Evolutionary conservation across 805 yeast species (phyloP).

Genomic region (Yamadazyma akitaensis): DNA sequence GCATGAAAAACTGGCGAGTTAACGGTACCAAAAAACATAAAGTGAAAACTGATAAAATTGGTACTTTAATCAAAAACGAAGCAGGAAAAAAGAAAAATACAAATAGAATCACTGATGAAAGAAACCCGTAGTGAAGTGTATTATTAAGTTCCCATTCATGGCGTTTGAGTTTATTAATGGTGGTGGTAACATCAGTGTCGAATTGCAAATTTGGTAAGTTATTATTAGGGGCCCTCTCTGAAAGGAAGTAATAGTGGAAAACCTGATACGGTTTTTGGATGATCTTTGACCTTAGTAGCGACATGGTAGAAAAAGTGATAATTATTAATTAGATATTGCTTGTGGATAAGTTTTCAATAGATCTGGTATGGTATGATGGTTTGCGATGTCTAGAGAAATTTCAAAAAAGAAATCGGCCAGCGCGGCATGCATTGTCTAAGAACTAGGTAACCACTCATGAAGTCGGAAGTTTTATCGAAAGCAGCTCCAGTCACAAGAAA

Average conservation of each 20-base stretch:
- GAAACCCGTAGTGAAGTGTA: slow-evolving; percentile 47
- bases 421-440: not conserved
- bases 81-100: slow-evolving; percentile 61
- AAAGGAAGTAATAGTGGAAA: slow-evolving; percentile 50
- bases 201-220: slow-evolving; percentile 50
- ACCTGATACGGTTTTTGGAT: slow-evolving; percentile 39
- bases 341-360: not conserved
- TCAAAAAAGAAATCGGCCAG: not conserved
- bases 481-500: not conserved
- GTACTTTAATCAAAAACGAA: slow-evolving; percentile 38
- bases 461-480: too few relatives aligned
- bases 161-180: slow-evolving; percentile 39
- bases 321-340: too few relatives aligned
- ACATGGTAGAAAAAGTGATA: slow-evolving; percentile 7
- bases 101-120: slow-evolving; percentile 51
- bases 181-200: slow-evolving; percentile 43
- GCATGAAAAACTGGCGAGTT: slow-evolving; percentile 78
- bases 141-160: slow-evolving; percentile 48
- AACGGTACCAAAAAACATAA: slow-evolving; percentile 62
- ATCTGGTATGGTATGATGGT: not conserved
- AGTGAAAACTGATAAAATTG: slow-evolving; percentile 39
- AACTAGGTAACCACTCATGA: too few relatives aligned
- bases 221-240: slow-evolving; percentile 49
- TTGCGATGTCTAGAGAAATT: not conserved
- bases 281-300: slow-evolving; percentile 17